These are phyloP conservation scores for Infundibulicybe gibba DNA, from an alignment of 768 basidiomycete species.

Conservation along the genomic window DNA sequence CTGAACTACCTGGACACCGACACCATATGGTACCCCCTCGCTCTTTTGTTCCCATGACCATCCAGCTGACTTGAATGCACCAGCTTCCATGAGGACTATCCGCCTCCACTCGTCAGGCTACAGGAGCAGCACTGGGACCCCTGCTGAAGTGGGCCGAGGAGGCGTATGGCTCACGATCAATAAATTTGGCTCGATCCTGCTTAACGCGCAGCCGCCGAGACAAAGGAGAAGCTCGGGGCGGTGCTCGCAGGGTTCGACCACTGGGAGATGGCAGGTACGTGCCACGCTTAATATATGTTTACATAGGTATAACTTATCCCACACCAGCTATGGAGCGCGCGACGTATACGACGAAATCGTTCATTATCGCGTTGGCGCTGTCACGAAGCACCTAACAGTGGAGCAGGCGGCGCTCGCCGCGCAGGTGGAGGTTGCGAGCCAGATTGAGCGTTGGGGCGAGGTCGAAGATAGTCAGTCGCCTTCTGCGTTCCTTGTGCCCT, in stretches of 20 bases:
- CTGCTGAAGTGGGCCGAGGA: conserved; percentile 74
- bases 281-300: conserved; percentile 3
- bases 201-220: conserved; percentile 65
- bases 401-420: conserved; percentile 85
- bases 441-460: conserved; percentile 98
- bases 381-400: conserved; percentile 69
- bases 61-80: too few relatives aligned
- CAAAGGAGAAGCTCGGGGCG: conserved; percentile 53
- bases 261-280: conserved; percentile 89
- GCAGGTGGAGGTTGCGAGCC: conserved; percentile 91
- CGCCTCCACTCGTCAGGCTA: conserved; percentile 68
- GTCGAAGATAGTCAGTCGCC: conserved; percentile 91
- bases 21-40: conserved; percentile 76
- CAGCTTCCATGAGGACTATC: conserved; percentile 83
- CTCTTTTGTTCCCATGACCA: too few relatives aligned
- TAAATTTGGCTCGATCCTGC: conserved; percentile 69
- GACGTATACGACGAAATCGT: conserved; percentile 86
- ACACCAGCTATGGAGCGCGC: conserved; percentile 85
- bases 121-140: conserved; percentile 90
- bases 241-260: conserved; percentile 63
- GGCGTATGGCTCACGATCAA: conserved; percentile 65
- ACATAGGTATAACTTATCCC: neutral
- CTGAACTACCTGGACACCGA: conserved; percentile 92
- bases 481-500: conserved; percentile 4
- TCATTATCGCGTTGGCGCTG: conserved; percentile 86